Base-by-base conservation (phyloP, 2,329 filamentous ascomycete species). In the Tetracladium maxilliforme region DNA sequence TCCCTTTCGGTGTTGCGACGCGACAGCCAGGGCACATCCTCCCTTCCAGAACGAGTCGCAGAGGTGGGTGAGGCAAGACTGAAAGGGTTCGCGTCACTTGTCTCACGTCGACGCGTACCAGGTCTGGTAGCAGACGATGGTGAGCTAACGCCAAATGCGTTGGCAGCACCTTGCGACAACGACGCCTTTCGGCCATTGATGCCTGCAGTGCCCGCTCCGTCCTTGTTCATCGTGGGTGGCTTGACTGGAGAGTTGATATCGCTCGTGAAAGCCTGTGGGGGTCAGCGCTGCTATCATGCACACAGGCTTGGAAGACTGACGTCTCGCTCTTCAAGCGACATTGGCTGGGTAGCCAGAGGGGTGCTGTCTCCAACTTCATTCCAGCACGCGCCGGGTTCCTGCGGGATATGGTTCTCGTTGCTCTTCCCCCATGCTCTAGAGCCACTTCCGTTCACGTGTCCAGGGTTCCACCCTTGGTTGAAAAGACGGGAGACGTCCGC, bases 161-260 rank as follows among this genome's bases (percentile, higher is more conserved):
- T 63, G 11, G 64, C 59, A 29, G 63, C 64, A 25, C 64, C 70
- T 31, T 60, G 58, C 12, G 86, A 90, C 24, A 93, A 52, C 1
- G 86, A 94, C 10, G 73, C 62, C 54, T 93, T 94, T 29, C 87
- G 79, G 24, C 76, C 68, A 28, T 78, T 74, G 8, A 63, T 42
- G 8, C 61, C 61, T 46, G 65, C 48, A 51, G 64, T 48, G 48
- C 64, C 47, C 47, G 63, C 31, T 49, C 62, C 49, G 21, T 70
- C 64, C 39, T 75, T 72, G 31, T 81, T 87, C 40, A 58, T 62
- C 14, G 57, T 48, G 12, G 81, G 80, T 7, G 81, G 78, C 52
- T 95, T 95, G 38, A 94, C 60, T 17, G 84, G 79, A 18, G 90
- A 94, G 49, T 95, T 98, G 45, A 98, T 84, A 35, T 92, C 90